Evolutionary conservation across 2,329 filamentous ascomycete genomes (phyloP), one percentile per base, ranked within the genome.

Genomic region (Xylaria sp.): DNA sequence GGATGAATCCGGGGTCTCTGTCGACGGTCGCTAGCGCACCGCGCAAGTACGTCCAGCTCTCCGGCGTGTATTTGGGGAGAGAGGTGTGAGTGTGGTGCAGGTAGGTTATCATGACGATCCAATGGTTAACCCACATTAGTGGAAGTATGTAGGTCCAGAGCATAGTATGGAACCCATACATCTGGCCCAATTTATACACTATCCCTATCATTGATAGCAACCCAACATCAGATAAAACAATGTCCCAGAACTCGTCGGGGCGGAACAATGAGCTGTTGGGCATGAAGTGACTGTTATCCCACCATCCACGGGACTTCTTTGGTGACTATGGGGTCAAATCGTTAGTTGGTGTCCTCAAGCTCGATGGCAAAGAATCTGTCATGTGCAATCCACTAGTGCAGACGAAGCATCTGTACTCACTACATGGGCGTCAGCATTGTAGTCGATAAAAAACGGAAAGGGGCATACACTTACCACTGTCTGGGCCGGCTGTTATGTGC

Each of bases 41-140:
- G 72, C 87, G 85, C 72, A 87, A 82, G 74, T 87, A 91, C 35
- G 85, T 89, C 88, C 88, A 91, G 59, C 82, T 82, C 50, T 84
- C 83, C 9, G 83, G 81, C 35, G 83, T 82, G 77, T 86, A 89
- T 73, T 89, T 84, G 2, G 85, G 83, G 48, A 86, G 65, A 29
- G 73, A 32, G 16, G 71, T 66, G 27, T 72, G 69, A 63, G 88
- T 91, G 83, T 93, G 91, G 79, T 93, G 91, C 21, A 92, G 88
- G 79, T 91, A 92, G 53, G 91, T 92, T 76, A 92, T 92, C 84
- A 74, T 81, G 87, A 86, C 85, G 62, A 92, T 84, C 89, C 89
- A 92, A 82, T 91, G 87, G 80, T 92, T 89, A 40, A 90, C 86
- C 90, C 90, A 91, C 68, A 90, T 77, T 78, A 90, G 92, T 16